A percentile compares a stretch with the other conserved stretches of the same genome.
phyloP scores from a whole-genome alignment of 2,329 filamentous ascomycete species.

The Huntiella moniliformis region DNA sequence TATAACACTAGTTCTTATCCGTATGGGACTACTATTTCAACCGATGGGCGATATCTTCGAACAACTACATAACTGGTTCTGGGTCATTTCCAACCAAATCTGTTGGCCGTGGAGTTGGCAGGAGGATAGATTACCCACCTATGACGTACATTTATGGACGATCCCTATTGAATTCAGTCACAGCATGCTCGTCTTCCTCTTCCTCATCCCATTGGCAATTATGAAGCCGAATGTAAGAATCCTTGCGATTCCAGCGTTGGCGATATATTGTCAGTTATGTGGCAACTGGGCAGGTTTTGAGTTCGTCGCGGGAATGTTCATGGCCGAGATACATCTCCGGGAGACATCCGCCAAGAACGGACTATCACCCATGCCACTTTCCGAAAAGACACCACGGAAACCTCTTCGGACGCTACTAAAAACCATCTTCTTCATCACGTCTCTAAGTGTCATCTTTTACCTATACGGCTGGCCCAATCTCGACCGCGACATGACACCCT shows the following conservation, averaged over 20 bases:
- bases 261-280: conserved; percentile 21
- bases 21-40: conserved; percentile 12
- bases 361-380: conserved; percentile 3
- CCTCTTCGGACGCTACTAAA: background rate
- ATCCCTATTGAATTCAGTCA: conserved; percentile 42
- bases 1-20: conserved; percentile 23
- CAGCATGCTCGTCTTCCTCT: conserved; percentile 38
- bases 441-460: conserved; percentile 18
- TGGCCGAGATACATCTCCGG: conserved; percentile 36
- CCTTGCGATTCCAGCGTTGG: conserved; percentile 22
- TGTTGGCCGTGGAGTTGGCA: conserved; percentile 14
- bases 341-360: conserved; percentile 11
- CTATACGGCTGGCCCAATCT: conserved; percentile 11
- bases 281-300: conserved; percentile 12
- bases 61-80: conserved; percentile 28
- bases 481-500: conserved; percentile 11
- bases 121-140: conserved; percentile 15
- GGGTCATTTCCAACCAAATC: conserved; percentile 15
- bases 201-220: conserved; percentile 30
- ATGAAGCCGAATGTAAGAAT: conserved; percentile 26
- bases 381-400: conserved; percentile 1
- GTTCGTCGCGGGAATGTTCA: conserved; percentile 33
- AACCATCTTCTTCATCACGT: conserved; percentile 3
- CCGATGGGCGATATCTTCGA: conserved; percentile 11
- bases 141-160: conserved; percentile 43